Base-by-base conservation (phyloP, 2,329 filamentous ascomycete species). In the Cercospora canescens region DNA sequence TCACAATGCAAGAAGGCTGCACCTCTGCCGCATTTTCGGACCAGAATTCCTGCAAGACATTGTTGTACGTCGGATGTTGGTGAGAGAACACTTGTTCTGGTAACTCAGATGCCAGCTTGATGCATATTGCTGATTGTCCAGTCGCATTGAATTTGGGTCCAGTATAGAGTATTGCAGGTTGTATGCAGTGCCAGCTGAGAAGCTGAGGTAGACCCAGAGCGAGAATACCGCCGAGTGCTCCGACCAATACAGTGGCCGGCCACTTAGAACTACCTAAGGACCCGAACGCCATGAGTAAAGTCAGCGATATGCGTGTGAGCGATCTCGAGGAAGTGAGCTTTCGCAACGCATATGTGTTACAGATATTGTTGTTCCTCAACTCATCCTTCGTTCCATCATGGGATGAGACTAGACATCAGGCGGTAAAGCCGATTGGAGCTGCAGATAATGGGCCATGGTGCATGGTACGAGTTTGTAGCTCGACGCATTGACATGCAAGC, bases 1-100 rank as follows among this genome's bases (percentile, higher is more conserved):
- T 55, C 14, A 66, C 21, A 28, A 68, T 64, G 50, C 66, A 66
- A 7, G 63, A 57, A 16, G 66, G 66, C 8, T 30, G 57, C 9
- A 60, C 24, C 35, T 60, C 35, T 2, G 57, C 39, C 11, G 35
- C 37, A 14, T 45, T 39, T 8, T 60, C 24, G 16, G 57, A 60
- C 57, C 57, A 60, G 57, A 45, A 45, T 34, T 26, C n/a, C 30
- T 55, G 28, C 28, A 55, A 11, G 16, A 55, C 28, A 18, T 55
- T 24, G 28, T 55, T 24, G 30, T 55, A 55, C 1, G n/a, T 55
- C 18, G 52, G 28, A 34, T 55, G 52, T 34, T 55, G 52, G n/a
- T 55, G 30, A 11, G 52, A 55, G 16, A 34, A 55, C 8, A 55
- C 52, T 34, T 35, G 52, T 34, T 55, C 52, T 7, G 8, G 52